phyloP scores from a whole-genome alignment of 2,329 filamentous ascomycete genomes.

The Cadophora sp. region DNA sequence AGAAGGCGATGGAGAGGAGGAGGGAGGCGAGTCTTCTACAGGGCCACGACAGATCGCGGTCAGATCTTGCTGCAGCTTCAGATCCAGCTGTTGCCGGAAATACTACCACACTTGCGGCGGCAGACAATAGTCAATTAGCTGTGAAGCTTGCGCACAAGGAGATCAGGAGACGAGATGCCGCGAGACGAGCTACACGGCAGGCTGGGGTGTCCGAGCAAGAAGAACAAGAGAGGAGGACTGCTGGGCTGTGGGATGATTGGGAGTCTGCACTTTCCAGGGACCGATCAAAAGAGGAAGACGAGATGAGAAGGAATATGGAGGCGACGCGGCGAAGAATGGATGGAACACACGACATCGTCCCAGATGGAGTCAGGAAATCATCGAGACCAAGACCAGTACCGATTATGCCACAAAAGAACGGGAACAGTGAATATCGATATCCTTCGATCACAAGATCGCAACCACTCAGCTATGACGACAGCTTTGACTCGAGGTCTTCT shows the following conservation, averaged over 20 bases:
- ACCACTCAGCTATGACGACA: constrained; percentile 51
- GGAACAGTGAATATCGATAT: constrained; percentile 55
- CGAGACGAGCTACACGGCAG: constrained; percentile 61
- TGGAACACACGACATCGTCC: constrained; percentile 37
- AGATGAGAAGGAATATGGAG: constrained; percentile 58
- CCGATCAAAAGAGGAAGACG: constrained; percentile 45
- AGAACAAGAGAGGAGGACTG: constrained; percentile 60
- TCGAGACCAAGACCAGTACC: constrained; percentile 35
- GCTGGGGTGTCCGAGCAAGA: constrained; percentile 63
- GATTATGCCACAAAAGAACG: constrained; percentile 32
- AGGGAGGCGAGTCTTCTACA: constrained; percentile 35
- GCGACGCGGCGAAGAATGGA: constrained; percentile 53
- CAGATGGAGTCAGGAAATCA: constrained; percentile 39
- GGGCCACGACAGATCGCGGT: constrained; percentile 22
- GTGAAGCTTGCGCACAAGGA: constrained; percentile 78
- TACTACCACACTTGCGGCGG: constrained; percentile 69
- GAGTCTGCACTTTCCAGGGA: constrained; percentile 51
- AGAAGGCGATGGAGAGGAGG: constrained; percentile 55
- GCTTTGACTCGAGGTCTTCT: constrained; percentile 14
- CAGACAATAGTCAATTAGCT: constrained; percentile 76
- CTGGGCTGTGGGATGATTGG: constrained; percentile 60
- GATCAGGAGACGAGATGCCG: constrained; percentile 69
- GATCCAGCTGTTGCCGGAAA: constrained; percentile 68
- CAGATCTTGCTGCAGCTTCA: constrained; percentile 49
- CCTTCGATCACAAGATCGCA: constrained; percentile 61